A percentile compares a stretch with the other conserved stretches of the same genome.
Evolutionary conservation across 176 grass and related monocot species (phyloP).

Genomic region (Triticum aestivum): DNA sequence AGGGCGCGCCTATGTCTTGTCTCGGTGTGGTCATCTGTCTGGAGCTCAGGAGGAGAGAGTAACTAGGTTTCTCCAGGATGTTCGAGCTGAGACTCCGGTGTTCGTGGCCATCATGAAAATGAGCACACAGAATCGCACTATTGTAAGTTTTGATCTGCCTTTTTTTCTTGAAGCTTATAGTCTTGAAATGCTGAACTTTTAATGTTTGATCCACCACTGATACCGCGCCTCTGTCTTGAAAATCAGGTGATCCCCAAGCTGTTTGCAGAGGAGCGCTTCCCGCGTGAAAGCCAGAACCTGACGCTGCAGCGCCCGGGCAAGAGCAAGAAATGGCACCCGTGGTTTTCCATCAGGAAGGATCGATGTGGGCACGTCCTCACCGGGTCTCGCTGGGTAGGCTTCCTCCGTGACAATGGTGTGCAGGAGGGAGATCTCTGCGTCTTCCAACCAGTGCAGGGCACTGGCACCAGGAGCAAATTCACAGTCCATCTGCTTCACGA

Average conservation of each 20-base stretch:
- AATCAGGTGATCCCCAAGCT: not conserved
- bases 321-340: not conserved
- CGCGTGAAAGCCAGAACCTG: not conserved
- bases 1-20: not conserved
- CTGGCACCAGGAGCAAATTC: not conserved
- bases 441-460: not conserved
- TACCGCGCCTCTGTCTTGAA: not conserved
- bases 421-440: not conserved
- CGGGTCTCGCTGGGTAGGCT: not conserved
- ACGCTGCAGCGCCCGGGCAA: not conserved
- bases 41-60: conserved; percentile 8
- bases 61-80: not conserved
- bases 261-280: not conserved
- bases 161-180: not conserved
- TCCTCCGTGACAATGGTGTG: not conserved
- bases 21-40: conserved; percentile 11
- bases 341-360: not conserved
- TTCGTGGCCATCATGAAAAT: not conserved
- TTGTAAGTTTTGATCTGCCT: not conserved
- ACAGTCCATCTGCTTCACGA: not conserved
- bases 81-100: not conserved
- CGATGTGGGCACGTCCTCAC: not conserved
- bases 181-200: not conserved
- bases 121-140: not conserved
- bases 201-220: not conserved